Evolutionary conservation across 2,329 filamentous ascomycete species (phyloP).

Genomic region (Cytospora chrysosperma): DNA sequence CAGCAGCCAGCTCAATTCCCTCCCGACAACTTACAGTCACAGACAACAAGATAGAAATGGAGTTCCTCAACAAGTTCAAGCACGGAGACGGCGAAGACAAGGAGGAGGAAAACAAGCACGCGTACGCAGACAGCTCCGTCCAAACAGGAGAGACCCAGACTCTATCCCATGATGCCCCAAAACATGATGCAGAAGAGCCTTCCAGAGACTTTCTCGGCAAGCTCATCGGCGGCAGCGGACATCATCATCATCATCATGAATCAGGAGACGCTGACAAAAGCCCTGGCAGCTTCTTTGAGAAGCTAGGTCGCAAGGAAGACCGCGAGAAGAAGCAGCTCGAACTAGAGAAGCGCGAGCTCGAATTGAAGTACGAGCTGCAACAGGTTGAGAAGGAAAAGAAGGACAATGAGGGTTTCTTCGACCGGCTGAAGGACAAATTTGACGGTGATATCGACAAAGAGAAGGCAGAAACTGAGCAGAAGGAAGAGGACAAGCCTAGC

Average conservation of each 20-base stretch:
- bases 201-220: slow-evolving; percentile 15
- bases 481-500: slow-evolving; percentile 1
- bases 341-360: slow-evolving; percentile 15
- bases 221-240: slow-evolving; percentile 16
- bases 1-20: not conserved
- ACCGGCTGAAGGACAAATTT: slow-evolving; percentile 8
- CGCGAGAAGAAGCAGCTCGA: slow-evolving; percentile 6
- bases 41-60: not conserved
- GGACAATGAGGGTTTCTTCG: slow-evolving; percentile 16
- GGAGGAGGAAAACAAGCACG: not conserved
- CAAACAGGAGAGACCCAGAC: not conserved
- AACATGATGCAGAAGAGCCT: slow-evolving; percentile 11
- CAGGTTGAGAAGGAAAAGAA: slow-evolving; percentile 7
- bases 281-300: slow-evolving; percentile 8
- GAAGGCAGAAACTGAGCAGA: not conserved
- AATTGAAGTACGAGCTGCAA: slow-evolving; percentile 14
- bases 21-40: not conserved
- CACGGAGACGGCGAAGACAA: slow-evolving; percentile 7
- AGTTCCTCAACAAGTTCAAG: slow-evolving; percentile 19
- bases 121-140: not conserved
- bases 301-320: not conserved
- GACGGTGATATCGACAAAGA: slow-evolving; percentile 14
- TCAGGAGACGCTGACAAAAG: slow-evolving; percentile 2
- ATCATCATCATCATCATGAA: slow-evolving; percentile 3
- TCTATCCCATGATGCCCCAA: not conserved